Evolutionary conservation across 2,329 filamentous ascomycete genomes (phyloP).

Genomic region (Chrysoporthe cubensis): DNA sequence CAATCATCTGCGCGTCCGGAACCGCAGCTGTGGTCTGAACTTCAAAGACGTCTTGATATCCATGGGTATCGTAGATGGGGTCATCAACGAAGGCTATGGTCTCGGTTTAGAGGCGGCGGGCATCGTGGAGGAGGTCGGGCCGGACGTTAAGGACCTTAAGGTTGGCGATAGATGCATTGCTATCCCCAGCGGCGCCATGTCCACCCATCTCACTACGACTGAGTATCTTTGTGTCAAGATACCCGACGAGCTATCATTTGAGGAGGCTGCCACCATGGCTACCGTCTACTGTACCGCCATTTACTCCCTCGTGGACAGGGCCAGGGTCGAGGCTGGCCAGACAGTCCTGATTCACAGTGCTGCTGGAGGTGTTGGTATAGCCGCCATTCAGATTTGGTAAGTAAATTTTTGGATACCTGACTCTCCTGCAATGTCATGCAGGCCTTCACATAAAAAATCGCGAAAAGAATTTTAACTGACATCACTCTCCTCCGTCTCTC

Average conservation of each 20-base stretch:
- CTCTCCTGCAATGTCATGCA: too few relatives aligned
- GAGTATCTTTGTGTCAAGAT: constrained; percentile 11
- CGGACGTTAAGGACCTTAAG: constrained; percentile 23
- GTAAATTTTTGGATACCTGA: background rate
- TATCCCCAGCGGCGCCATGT: constrained; percentile 8
- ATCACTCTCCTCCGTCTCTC: background rate
- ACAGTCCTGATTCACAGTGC: constrained; percentile 21
- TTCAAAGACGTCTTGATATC: constrained; percentile 11
- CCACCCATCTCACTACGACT: constrained; percentile 1
- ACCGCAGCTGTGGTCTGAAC: background rate
- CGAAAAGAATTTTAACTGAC: background rate
- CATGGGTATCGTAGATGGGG: constrained; percentile 7
- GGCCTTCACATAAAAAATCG: background rate
- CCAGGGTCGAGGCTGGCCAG: constrained; percentile 10
- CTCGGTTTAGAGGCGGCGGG: constrained; percentile 11
- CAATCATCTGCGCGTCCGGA: background rate
- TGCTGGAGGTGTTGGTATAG: constrained; percentile 14
- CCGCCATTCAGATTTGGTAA: constrained; percentile 13
- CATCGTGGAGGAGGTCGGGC: constrained; percentile 13
- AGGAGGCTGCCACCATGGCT: constrained; percentile 17
- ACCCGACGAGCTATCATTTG: constrained; percentile 16
- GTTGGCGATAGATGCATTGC: constrained; percentile 18
- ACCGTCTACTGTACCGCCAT: constrained; percentile 8
- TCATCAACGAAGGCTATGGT: constrained; percentile 3
- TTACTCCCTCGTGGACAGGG: constrained; percentile 13